phyloP scores from a whole-genome alignment of 2,329 filamentous ascomycete genomes.

The Bipolaris victoriae region DNA sequence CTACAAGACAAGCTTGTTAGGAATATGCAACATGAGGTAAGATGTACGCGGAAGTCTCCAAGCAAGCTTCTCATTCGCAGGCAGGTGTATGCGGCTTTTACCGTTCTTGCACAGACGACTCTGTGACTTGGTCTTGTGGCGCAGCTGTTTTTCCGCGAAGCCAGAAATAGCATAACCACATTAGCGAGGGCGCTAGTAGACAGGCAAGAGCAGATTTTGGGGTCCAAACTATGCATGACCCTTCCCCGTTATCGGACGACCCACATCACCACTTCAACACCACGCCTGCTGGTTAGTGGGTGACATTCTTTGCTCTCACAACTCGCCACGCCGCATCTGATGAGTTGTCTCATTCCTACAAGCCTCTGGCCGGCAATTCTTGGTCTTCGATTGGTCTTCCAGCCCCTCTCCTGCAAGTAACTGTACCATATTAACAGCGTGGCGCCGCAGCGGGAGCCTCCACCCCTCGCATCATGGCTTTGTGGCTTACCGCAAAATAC shows the following conservation, averaged over 20 bases:
- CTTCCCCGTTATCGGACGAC: constrained; percentile 12
- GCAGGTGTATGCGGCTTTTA: background rate
- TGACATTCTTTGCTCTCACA: constrained; percentile 14
- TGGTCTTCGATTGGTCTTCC: constrained; percentile 11
- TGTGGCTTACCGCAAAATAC: constrained; percentile 26
- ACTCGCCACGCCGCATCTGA: constrained; percentile 14
- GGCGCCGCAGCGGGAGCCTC: constrained; percentile 13
- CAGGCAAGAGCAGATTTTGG: constrained; percentile 1
- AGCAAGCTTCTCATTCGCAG: background rate
- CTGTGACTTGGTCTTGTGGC: background rate
- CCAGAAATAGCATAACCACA: constrained; percentile 13
- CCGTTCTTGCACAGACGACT: background rate
- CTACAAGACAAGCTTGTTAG: background rate
- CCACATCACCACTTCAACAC: constrained; percentile 17
- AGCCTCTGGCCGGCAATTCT: constrained; percentile 2
- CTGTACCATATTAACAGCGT: constrained; percentile 6
- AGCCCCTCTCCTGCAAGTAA: background rate
- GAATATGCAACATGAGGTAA: background rate
- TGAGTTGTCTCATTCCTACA: constrained; percentile 8
- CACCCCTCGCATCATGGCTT: constrained; percentile 13
- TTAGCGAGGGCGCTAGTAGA: constrained; percentile 16
- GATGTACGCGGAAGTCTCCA: background rate
- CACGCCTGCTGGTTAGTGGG: constrained; percentile 16
- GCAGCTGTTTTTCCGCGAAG: background rate
- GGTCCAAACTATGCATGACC: constrained; percentile 9